A percentile compares a stretch with the other conserved stretches of the same genome.
Conservation (phyloP, 2,329 filamentous ascomycete species). For the Nemania bipapillata region DNA sequence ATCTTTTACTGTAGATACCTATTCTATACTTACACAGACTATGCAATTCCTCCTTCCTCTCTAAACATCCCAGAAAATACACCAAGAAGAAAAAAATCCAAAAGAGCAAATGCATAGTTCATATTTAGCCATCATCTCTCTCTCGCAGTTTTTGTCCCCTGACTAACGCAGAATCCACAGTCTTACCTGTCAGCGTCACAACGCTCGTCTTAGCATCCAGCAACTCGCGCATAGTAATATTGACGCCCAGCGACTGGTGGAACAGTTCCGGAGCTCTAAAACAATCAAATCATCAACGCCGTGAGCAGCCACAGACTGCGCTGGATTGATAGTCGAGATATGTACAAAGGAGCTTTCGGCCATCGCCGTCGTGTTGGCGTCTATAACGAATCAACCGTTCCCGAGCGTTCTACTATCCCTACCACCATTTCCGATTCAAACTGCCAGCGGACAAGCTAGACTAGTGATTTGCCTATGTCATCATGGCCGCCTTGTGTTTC, state of each 20-base stretch:
- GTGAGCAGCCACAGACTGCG: constrained; percentile 25
- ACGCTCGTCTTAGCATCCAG: constrained; percentile 5
- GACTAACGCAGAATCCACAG: not conserved
- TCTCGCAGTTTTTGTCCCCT: not conserved
- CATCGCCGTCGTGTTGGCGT: not conserved
- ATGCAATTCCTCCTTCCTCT: too few species aligned
- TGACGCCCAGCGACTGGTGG: not conserved
- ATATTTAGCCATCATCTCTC: not conserved
- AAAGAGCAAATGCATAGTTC: too few species aligned
- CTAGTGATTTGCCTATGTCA: not conserved
- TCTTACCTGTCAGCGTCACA: not conserved
- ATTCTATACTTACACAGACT: too few species aligned
- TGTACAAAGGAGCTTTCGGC: constrained; percentile 22
- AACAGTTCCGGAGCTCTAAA: constrained; percentile 25
- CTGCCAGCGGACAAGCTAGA: not conserved
- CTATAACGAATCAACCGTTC: not conserved
- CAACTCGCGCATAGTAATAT: constrained; percentile 12
- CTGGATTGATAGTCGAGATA: constrained; percentile 27
- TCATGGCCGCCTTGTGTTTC: not conserved
- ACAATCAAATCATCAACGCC: constrained; percentile 24
- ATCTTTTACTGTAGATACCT: not conserved
- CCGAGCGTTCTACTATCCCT: not conserved
- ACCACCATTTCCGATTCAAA: not conserved
- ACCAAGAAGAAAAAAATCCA: not conserved
- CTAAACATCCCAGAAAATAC: too few species aligned